Evolutionary conservation across 2,329 filamentous ascomycete species (phyloP).

Genomic region (Pezicula neosporulosa): DNA sequence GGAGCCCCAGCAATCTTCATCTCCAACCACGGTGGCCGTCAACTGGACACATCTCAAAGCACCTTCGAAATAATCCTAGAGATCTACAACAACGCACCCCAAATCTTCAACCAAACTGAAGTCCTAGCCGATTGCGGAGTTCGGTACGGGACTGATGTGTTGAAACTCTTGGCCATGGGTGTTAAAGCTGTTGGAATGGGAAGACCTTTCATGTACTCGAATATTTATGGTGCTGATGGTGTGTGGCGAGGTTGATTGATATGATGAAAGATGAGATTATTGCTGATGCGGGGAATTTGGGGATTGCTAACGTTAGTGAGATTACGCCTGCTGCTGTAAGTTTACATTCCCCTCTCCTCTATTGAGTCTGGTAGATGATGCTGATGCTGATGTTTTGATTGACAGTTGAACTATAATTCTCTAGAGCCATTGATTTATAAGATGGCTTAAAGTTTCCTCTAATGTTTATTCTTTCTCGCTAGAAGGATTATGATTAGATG

Average conservation of each 20-base stretch:
- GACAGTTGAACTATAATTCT: too few relatives aligned
- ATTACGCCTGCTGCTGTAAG: conserved; percentile 1
- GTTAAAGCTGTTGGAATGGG: conserved; percentile 60
- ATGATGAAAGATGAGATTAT: conserved; percentile 2
- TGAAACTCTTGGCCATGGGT: conserved; percentile 57
- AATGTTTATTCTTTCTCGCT: too few relatives aligned
- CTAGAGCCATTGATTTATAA: too few relatives aligned
- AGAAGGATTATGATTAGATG: too few relatives aligned
- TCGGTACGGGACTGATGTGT: conserved; percentile 51
- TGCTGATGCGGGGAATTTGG: background rate
- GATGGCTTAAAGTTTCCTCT: too few relatives aligned
- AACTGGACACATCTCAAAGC: conserved; percentile 46
- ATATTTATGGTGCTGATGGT: conserved; percentile 1
- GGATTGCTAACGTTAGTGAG: background rate
- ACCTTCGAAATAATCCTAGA: conserved; percentile 55
- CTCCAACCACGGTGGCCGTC: conserved; percentile 44
- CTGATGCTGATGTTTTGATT: too few relatives aligned
- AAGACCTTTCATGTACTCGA: conserved; percentile 24
- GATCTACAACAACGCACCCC: conserved; percentile 37
- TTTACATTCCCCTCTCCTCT: too few relatives aligned
- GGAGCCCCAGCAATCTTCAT: conserved; percentile 35
- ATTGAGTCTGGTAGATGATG: too few relatives aligned
- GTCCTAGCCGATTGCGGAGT: conserved; percentile 60
- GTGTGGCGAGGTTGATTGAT: background rate
- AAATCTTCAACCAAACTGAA: conserved; percentile 23